Percentiles rank a stretch among this genome's conserved stretches.
phyloP scores from a whole-genome alignment of 208 protist species.

The Phytomonas francai region DNA sequence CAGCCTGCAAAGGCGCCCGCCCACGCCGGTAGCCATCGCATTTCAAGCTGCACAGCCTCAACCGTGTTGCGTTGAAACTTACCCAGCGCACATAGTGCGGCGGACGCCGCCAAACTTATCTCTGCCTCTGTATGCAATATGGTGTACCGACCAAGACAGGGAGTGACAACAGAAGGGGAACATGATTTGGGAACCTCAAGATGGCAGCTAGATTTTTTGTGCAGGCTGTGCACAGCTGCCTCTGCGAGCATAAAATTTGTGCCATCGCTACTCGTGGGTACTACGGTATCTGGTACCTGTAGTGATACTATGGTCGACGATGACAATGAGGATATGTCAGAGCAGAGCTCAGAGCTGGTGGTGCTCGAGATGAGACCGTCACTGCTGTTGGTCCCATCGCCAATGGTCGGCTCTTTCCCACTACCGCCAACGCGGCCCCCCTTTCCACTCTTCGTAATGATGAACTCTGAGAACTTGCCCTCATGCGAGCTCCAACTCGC shows the following conservation, averaged over 20 bases:
- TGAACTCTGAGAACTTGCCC: neutral
- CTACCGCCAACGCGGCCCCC: neutral
- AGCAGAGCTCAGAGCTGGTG: conserved; percentile 8
- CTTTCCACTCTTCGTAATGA: neutral
- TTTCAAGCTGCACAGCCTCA: conserved; percentile 39
- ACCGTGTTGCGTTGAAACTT: conserved; percentile 56
- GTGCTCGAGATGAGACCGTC: neutral
- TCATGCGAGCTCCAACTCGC: neutral
- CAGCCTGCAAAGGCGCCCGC: conserved; percentile 33
- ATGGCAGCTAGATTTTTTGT: neutral
- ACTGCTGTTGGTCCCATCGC: neutral
- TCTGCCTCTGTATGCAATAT: conserved; percentile 20
- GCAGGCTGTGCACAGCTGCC: neutral
- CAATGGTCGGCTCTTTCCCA: neutral
- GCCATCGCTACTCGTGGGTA: neutral
- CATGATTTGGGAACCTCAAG: neutral
- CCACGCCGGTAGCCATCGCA: conserved; percentile 52
- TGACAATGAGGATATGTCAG: conserved; percentile 13
- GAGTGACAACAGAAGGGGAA: neutral
- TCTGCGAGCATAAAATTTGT: neutral
- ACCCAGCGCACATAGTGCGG: conserved; percentile 52
- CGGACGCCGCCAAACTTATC: conserved; percentile 32
- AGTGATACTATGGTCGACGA: neutral
- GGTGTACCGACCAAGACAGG: neutral
- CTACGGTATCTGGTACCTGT: neutral